A percentile compares a stretch with the other conserved stretches of the same genome.
These are phyloP conservation scores for Volutella citrinella DNA, from an alignment of 2,329 filamentous ascomycete genomes.

Conservation along the genomic window DNA sequence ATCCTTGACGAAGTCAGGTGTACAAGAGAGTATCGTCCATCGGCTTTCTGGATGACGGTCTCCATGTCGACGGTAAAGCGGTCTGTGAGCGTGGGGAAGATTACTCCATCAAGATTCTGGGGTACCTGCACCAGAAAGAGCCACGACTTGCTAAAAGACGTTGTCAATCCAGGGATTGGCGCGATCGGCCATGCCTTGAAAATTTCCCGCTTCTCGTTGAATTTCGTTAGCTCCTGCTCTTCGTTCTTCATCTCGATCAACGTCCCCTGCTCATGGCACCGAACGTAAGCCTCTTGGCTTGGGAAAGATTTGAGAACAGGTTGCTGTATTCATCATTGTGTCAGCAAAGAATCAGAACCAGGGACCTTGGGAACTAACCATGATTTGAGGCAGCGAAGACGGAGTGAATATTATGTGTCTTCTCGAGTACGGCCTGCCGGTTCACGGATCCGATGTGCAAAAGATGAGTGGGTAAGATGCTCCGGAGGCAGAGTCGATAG, in stretches of 20 bases:
- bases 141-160: constrained; percentile 30
- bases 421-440: too few species aligned
- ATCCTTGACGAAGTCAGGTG: constrained; percentile 25
- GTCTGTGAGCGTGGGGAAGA: constrained; percentile 27
- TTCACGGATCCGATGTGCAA: too few species aligned
- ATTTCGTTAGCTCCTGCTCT: constrained; percentile 16
- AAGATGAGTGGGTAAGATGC: too few species aligned
- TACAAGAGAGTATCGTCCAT: constrained; percentile 22
- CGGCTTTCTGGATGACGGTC: constrained; percentile 12
- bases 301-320: constrained; percentile 17
- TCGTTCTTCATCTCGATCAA: constrained; percentile 35
- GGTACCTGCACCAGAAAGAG: constrained; percentile 28
- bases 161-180: constrained; percentile 26
- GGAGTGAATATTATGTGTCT: too few species aligned
- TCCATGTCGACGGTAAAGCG: constrained; percentile 27
- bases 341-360: constrained; percentile 6
- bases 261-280: constrained; percentile 29
- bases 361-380: too few species aligned
- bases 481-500: too few species aligned
- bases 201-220: constrained; percentile 20
- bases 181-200: constrained; percentile 30
- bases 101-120: constrained; percentile 8
- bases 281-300: constrained; percentile 21
- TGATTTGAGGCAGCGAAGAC: too few species aligned
- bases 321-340: constrained; percentile 1